These are phyloP conservation scores for Solanum pinnatisectum DNA, from an alignment of 257 asterid species.

Conservation along the genomic window DNA sequence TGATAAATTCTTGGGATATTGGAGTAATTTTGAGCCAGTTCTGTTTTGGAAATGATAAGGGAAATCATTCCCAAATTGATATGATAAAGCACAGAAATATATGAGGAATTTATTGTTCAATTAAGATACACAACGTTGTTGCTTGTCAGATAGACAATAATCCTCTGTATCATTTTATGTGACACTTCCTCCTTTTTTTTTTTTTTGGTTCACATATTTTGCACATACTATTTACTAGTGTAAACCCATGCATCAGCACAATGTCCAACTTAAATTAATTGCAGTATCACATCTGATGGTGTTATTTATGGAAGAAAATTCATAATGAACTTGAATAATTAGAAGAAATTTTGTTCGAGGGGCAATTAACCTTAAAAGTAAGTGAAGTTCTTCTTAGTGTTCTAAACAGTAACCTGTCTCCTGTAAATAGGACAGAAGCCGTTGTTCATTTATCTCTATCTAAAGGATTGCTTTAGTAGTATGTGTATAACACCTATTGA, in stretches of 20 bases:
- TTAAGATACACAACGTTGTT: neutral
- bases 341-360: neutral
- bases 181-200: neutral
- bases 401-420: neutral
- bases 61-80: neutral
- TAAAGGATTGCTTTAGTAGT: neutral
- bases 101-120: neutral
- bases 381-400: neutral
- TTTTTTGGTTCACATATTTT: neutral
- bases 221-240: neutral
- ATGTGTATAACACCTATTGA: neutral
- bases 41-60: neutral
- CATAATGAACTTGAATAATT: neutral
- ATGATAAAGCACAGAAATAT: neutral
- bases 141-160: neutral
- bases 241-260: neutral
- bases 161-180: neutral
- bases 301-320: neutral
- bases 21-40: neutral
- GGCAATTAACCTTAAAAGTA: neutral
- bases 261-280: neutral
- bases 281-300: neutral
- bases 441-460: neutral
- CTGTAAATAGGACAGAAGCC: neutral
- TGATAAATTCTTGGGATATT: neutral